Evolutionary conservation across 2,329 filamentous ascomycete genomes (phyloP), one percentile per base, ranked within the genome.

Genomic region (Epicoccum sorghinum): DNA sequence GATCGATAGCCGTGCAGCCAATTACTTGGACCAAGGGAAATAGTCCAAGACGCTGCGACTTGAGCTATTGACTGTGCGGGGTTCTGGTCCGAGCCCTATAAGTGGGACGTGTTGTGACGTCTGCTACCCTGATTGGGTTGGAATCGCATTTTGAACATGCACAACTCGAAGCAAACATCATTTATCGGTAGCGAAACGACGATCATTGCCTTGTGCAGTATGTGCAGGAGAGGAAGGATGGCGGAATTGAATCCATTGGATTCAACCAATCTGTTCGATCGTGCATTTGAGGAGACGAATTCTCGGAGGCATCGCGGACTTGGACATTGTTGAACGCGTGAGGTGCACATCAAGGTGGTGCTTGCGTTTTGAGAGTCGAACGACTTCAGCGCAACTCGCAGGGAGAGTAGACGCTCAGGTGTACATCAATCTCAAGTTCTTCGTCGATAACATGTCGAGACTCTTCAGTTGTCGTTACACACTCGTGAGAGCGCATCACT

Each of bases 111-210:
- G 25, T 4, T 47, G 41, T 46, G 42, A 42, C 36, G 41, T 14
- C 29, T 7, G 27, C 22, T 33, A 38, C 24, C 42, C 40, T n/a
- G 7, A 43, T 38, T 32, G 13, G 42, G 41, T 9, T 25, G 9
- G 32, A 6, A 50, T 55, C 24, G 37, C 42, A 38, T 50, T 54
- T 33, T 40, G 35, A 47, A 42, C 27, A 46, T 50, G 52, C 46
- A 25, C 36, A 6, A 39, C 24, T 43, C 7, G 12, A 39, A 38
- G 29, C 39, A 12, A 7, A 24, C 38, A 32, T 27, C 36, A 25
- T 10, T 42, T 24, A 50, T 55, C 47, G 46, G 52, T 55, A 55
- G 46, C 52, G 46, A 55, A 46, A 46, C 40, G 42, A 24, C 42
- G 52, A 50, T 50, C 41, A 23, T 44, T 32, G 13, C 12, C 14